Percentiles rank a stretch among this genome's conserved stretches.
Evolutionary conservation across 306 rosid genomes (phyloP).

Genomic region (Vicia sativa): DNA sequence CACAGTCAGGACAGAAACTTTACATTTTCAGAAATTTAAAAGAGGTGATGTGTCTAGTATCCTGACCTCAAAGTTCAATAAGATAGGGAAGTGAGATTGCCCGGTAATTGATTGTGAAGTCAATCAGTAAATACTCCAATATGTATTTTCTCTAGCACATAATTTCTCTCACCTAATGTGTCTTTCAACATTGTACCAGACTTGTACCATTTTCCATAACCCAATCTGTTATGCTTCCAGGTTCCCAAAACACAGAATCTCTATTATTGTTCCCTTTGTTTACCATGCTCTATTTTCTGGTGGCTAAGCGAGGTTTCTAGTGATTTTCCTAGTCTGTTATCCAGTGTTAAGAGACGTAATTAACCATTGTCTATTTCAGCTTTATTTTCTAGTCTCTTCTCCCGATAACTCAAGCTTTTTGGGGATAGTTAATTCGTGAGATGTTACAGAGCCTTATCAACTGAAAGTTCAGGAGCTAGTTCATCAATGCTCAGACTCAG

Average conservation of each 20-base stretch:
- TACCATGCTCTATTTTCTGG: conserved; percentile 15
- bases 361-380: background rate
- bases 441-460: conserved; percentile 9
- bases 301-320: background rate
- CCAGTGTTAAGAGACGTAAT: background rate
- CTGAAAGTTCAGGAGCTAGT: conserved; percentile 4
- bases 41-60: too few relatives aligned
- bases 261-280: background rate
- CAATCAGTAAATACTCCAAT: background rate
- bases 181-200: background rate
- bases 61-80: too few relatives aligned
- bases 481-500: background rate
- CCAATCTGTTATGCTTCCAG: background rate
- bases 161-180: background rate
- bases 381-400: background rate
- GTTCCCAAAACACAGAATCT: conserved; percentile 17
- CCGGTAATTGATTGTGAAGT: background rate
- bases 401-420: background rate
- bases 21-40: too few relatives aligned
- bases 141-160: background rate
- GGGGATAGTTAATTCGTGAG: background rate
- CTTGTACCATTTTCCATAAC: background rate
- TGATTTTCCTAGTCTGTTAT: background rate
- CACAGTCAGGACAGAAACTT: too few relatives aligned
- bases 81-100: background rate